Base-by-base conservation (phyloP, 164 flowering plant species). In the Stephania japonica region DNA sequence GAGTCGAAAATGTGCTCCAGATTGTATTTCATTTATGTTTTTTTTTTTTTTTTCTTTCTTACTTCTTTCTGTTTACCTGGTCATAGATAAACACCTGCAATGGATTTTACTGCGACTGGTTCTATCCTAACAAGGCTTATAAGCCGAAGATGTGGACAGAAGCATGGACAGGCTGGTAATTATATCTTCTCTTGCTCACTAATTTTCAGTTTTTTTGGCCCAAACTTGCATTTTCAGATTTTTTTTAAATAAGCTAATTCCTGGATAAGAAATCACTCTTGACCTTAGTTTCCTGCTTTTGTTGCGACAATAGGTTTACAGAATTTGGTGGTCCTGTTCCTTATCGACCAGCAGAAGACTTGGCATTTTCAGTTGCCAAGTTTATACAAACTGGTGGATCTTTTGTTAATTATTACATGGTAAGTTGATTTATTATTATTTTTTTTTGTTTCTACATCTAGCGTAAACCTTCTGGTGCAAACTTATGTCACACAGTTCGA, bases 141-240 rank as follows among this genome's bases (percentile, higher is more conserved):
- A 96, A 96, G 70, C 98, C 99, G 26, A 96, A 92, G 83, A 90
- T 92, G 90, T 96, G 99, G 99, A 96, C 99, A 16, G 99, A 96
- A 86, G 93, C 90, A 61, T 93, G 99, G 99, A 91, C 97, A 74
- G 99, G 95, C 80, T 96, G 99, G 99, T 93, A 86, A 73, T 10
- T 9, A 26, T 50, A 26, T 70, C 12, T 49, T 23, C 27, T 23
- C 27, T 38, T 61, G 7, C 32, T 9, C 70, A 43, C 65, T 13
- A 21, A 32, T 1, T 19, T 13, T 24, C 5, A 7, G 42, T 4
- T 38, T 47, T 50, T 47, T 21, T 47, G 27, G 6, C n/a, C n/a
- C n/a, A n/a, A n/a, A n/a, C n/a, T n/a, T n/a, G n/a, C n/a, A 32
- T 1, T 19, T 13, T 24, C 5, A 7, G 42, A n/a, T 4, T 38